A percentile compares a stretch with the other conserved stretches of the same genome.
These are phyloP conservation scores for Yamadazyma sp. DNA, from an alignment of 805 yeast species.

Conservation along the genomic window DNA sequence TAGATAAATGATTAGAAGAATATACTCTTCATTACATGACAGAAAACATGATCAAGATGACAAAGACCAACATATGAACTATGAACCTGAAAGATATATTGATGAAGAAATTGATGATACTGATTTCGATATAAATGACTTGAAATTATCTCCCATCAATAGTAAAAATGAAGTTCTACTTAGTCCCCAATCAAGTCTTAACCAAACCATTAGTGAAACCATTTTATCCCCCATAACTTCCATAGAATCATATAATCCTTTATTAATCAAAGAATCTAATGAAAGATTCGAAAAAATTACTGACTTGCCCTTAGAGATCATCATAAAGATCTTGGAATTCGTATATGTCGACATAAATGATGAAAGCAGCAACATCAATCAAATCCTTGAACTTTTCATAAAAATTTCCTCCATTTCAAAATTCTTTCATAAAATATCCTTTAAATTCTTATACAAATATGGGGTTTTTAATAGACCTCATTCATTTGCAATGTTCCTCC, in stretches of 20 bases:
- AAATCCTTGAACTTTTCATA: slow-evolving; percentile 49
- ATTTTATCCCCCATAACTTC: slow-evolving; percentile 27
- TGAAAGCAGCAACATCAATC: slow-evolving; percentile 48
- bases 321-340: slow-evolving; percentile 52
- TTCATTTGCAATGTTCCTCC: slow-evolving; percentile 68
- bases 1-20: slow-evolving; percentile 6
- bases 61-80: background rate
- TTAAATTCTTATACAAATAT: slow-evolving; percentile 60
- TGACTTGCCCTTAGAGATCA: slow-evolving; percentile 54
- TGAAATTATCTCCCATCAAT: slow-evolving; percentile 2
- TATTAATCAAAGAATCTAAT: slow-evolving; percentile 3
- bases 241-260: slow-evolving; percentile 19
- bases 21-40: slow-evolving; percentile 4
- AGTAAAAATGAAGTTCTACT: slow-evolving; percentile 1
- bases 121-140: background rate
- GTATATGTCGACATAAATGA: slow-evolving; percentile 51
- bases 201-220: background rate
- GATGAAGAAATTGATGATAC: background rate
- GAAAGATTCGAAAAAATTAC: slow-evolving; percentile 13
- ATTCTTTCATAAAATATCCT: slow-evolving; percentile 55
- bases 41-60: background rate
- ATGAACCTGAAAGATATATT: background rate
- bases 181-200: slow-evolving; percentile 6
- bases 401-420: slow-evolving; percentile 54
- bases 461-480: slow-evolving; percentile 78